These are phyloP conservation scores for Pseudogymnoascus sp. DNA, from an alignment of 2,329 filamentous ascomycete species.

Conservation along the genomic window DNA sequence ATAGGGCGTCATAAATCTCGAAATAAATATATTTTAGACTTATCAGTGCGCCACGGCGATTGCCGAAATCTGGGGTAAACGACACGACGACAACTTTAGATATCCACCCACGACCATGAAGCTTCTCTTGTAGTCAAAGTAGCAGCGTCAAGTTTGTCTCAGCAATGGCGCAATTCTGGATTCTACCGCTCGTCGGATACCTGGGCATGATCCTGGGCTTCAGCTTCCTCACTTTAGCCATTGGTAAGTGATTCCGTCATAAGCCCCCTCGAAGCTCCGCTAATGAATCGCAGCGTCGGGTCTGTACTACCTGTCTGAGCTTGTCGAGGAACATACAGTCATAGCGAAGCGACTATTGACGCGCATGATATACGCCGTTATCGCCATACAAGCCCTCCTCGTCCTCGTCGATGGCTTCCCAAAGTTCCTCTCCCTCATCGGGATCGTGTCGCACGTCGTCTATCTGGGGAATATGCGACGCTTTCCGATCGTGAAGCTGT, in stretches of 20 bases:
- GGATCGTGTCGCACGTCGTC: slow-evolving; percentile 71
- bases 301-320: slow-evolving; percentile 94
- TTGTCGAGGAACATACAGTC: slow-evolving; percentile 96
- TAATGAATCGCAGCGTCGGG: slow-evolving; percentile 63
- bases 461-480: slow-evolving; percentile 80
- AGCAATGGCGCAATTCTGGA: slow-evolving; percentile 57
- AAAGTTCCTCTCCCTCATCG: slow-evolving; percentile 63
- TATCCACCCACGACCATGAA: neutral
- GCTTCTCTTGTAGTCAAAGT: neutral
- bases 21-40: slow-evolving; percentile 10
- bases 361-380: slow-evolving; percentile 75
- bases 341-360: slow-evolving; percentile 80
- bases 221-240: slow-evolving; percentile 86
- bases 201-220: slow-evolving; percentile 82
- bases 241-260: slow-evolving; percentile 49
- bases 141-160: slow-evolving; percentile 25
- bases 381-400: slow-evolving; percentile 66
- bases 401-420: slow-evolving; percentile 82
- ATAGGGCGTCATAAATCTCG: slow-evolving; percentile 8
- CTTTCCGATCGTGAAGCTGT: slow-evolving; percentile 72
- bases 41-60: slow-evolving; percentile 8
- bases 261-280: neutral
- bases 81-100: slow-evolving; percentile 5
- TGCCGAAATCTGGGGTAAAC: slow-evolving; percentile 8
- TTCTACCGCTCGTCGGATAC: slow-evolving; percentile 87